Percentiles rank a stretch among this genome's conserved stretches.
Evolutionary conservation across 192 early-diverging fungal genomes (phyloP).

Genomic region (Mortierella alpina): DNA sequence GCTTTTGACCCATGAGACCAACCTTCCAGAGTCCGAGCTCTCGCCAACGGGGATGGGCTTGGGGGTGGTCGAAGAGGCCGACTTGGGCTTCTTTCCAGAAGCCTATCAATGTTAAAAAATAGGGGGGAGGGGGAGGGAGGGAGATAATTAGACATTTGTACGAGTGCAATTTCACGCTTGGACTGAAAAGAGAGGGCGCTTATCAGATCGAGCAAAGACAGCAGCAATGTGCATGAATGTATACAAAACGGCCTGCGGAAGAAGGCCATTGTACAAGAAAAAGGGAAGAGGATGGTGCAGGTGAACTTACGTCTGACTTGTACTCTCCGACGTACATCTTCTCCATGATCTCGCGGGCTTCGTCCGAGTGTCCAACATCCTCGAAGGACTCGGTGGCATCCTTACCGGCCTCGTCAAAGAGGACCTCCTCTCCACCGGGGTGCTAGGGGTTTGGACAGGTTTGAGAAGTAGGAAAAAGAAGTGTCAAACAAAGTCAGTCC

Average conservation of each 20-base stretch:
- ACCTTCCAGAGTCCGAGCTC: constrained; percentile 49
- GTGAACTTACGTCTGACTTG: constrained; percentile 60
- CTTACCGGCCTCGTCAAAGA: constrained; percentile 89
- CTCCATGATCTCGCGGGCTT: constrained; percentile 88
- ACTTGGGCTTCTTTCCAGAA: constrained; percentile 34
- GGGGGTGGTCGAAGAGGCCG: constrained; percentile 24
- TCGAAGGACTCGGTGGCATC: constrained; percentile 96
- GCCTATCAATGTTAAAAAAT: constrained; percentile 1
- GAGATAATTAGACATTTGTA: not conserved
- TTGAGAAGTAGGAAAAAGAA: not conserved
- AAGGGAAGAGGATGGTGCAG: not conserved
- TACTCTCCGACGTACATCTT: constrained; percentile 81
- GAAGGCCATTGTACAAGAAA: not conserved
- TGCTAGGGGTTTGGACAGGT: constrained; percentile 68
- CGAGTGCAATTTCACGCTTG: no score
- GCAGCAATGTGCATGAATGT: not conserved
- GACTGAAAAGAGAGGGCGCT: not conserved
- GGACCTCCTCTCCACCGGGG: constrained; percentile 97
- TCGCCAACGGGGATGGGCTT: constrained; percentile 34
- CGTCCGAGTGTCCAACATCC: constrained; percentile 96
- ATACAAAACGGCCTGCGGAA: not conserved
- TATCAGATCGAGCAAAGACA: constrained; percentile 16
- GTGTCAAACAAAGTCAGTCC: not conserved
- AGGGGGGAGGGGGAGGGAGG: not conserved
- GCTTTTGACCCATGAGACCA: constrained; percentile 54